A percentile compares a stretch with the other conserved stretches of the same genome.
phyloP scores from a whole-genome alignment of 169 alveolate species.

The Amoebophrya sp. region DNA sequence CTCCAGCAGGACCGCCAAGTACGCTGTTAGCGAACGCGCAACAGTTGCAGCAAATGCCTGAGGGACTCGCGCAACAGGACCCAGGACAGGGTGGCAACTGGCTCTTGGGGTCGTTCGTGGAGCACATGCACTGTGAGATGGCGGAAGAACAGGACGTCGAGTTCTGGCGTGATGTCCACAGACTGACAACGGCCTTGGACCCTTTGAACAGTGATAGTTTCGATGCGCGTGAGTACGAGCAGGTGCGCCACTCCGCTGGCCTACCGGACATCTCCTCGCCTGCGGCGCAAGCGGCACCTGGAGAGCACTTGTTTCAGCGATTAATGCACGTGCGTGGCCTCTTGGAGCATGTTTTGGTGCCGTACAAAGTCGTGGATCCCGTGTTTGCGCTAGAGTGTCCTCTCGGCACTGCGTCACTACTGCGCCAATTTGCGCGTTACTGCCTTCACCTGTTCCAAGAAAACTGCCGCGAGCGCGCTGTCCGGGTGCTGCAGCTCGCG shows the following conservation, averaged over 20 bases:
- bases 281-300: neutral
- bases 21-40: too few relatives aligned
- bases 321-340: neutral
- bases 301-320: neutral
- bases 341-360: neutral
- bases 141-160: neutral
- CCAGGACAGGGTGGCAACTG: neutral
- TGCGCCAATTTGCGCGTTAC: neutral
- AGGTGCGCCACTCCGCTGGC: neutral
- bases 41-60: too few relatives aligned
- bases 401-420: constrained; percentile 19
- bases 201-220: neutral
- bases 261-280: neutral
- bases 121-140: neutral
- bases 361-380: constrained; percentile 26
- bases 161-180: neutral
- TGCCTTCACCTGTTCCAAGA: neutral
- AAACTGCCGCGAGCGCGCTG: neutral
- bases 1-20: too few relatives aligned
- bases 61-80: neutral
- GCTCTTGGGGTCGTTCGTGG: neutral
- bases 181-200: neutral
- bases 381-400: constrained; percentile 30
- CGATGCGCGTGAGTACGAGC: neutral
- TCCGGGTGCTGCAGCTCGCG: constrained; percentile 22